Evolutionary conservation across 345 rosid genomes (phyloP).

Genomic region (Citrus cavaleriei): DNA sequence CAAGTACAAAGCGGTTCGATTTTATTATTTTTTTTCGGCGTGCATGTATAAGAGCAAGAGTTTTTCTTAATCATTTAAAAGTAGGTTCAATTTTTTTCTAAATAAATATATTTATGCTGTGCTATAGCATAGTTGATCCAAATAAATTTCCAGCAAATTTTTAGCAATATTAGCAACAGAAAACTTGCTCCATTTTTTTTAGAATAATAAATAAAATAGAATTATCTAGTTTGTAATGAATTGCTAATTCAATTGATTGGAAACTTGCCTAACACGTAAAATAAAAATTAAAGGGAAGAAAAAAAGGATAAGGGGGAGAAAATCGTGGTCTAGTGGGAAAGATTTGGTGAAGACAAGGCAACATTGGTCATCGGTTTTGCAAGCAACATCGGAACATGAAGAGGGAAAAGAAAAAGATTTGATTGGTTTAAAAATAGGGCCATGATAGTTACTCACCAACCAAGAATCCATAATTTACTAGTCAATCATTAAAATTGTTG

Average conservation of each 20-base stretch:
- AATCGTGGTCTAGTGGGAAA: neutral
- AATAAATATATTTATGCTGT: too few species aligned
- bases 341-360: neutral
- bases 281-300: neutral
- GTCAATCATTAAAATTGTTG: conserved; percentile 9
- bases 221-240: neutral
- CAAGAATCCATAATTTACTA: neutral
- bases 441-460: conserved; percentile 14
- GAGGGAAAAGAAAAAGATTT: neutral
- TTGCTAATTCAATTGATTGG: neutral
- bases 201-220: neutral
- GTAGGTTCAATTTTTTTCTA: too few species aligned
- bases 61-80: too few species aligned
- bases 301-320: neutral
- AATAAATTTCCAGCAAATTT: too few species aligned
- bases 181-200: neutral
- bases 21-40: too few species aligned
- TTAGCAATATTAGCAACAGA: too few species aligned
- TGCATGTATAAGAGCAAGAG: too few species aligned
- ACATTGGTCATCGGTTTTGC: neutral
- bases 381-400: neutral
- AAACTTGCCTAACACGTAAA: neutral
- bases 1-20: too few species aligned
- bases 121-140: too few species aligned
- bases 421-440: neutral